Base-by-base conservation (phyloP, 164 flowering plant species). In the Aristolochia californica region DNA sequence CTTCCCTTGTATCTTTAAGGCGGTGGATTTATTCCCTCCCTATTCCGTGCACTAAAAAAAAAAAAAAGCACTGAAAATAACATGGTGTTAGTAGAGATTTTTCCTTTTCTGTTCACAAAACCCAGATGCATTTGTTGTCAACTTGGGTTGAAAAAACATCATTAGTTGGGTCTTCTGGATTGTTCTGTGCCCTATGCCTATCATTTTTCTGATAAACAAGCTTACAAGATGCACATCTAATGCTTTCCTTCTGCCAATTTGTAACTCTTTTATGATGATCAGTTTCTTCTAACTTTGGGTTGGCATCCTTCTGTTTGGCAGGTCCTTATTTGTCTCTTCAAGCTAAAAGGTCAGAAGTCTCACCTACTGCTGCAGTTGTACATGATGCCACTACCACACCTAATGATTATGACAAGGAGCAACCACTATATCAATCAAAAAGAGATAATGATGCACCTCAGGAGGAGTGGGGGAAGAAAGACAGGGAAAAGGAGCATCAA, bases 331-430 rank as follows among this genome's bases (percentile, higher is more conserved):
- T 63, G n/a, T 58, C 55, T 20, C 18, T 27, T 59, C 10, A 50
- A 56, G 53, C 68, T 44, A 17, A 55, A 30, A 38, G 44, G 56
- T 38, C 22, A 20, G 66, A 28, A 14, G 52, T 10, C 40, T 62
- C 58, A 26, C 57, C 66, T 48, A 20, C 50, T 51, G 57, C 57
- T 26, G 69, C 79, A 24, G 65, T 61, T 30, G 60, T 63, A 50
- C 70, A 75, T 44, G 76, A 70, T 58, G 56, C 71, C 59, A 47
- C 81, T 63, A 63, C 72, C 15, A 57, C 58, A 22, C 62, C 78
- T 23, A 72, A 59, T 61, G 74, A 72, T 48, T 51, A 43, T 56
- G 43, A 56, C 13, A 48, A 53, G 25, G 80, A 72, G 55, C 61
- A 65, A 14, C 4, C 45, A 17, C 28, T 67, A 7, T 54, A 47